Conservation (phyloP, 225 moss, liverwort and hornwort genomes). For the Sphagnum contortum region DNA sequence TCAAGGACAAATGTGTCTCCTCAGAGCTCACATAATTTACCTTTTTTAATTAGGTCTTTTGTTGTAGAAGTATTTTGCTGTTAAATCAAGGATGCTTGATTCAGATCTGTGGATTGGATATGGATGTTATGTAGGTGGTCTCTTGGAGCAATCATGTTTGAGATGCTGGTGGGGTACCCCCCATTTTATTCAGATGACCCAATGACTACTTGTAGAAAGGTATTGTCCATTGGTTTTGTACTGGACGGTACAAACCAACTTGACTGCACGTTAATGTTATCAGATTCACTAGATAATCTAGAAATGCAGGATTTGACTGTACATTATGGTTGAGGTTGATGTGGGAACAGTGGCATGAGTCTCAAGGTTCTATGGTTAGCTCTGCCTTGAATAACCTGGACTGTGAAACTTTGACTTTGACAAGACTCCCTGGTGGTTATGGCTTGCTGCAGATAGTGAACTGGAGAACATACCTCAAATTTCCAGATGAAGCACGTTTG, state of each 20-base stretch:
- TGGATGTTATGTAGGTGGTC: slow-evolving; percentile 69
- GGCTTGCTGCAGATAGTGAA: slow-evolving; percentile 70
- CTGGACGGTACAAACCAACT: too few species aligned
- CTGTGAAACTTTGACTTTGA: neutral
- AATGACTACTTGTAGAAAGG: slow-evolving; percentile 97
- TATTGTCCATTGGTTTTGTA: slow-evolving; percentile 7
- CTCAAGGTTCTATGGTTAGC: neutral
- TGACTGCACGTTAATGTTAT: too few species aligned
- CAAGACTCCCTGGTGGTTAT: neutral
- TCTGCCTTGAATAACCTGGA: neutral
- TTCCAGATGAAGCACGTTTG: slow-evolving; percentile 91
- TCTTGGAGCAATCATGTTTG: slow-evolving; percentile 98
- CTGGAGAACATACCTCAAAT: slow-evolving; percentile 96
- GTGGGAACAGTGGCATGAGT: too few species aligned
- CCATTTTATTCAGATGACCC: slow-evolving; percentile 99
- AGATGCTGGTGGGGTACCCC: slow-evolving; percentile 98
- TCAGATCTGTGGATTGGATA: neutral
- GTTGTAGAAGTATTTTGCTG: neutral
- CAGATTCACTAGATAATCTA: too few species aligned
- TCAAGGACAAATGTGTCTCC: too few species aligned
- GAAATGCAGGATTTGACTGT: too few species aligned
- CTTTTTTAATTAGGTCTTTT: too few species aligned
- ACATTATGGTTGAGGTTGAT: too few species aligned
- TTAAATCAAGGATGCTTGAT: neutral
- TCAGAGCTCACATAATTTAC: too few species aligned